A percentile compares a stretch with the other conserved stretches of the same genome.
Evolutionary conservation across 140 eudicot species (phyloP).

Genomic region (Anethum foeniculum): DNA sequence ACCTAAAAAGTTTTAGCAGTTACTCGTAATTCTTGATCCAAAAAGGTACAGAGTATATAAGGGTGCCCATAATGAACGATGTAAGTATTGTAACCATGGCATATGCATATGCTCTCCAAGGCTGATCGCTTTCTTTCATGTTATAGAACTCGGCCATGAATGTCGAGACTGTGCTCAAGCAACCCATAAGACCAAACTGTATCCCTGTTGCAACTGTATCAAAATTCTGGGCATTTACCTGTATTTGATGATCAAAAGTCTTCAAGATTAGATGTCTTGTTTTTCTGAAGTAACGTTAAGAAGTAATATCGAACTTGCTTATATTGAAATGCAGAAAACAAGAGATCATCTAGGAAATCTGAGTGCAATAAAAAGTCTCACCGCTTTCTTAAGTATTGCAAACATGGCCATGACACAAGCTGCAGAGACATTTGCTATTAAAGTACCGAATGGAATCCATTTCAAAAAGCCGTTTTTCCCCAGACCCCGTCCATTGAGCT

Average conservation of each 20-base stretch:
- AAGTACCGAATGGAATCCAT: slow-evolving; percentile 91
- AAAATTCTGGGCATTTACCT: slow-evolving; percentile 36
- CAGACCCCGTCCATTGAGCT: slow-evolving; percentile 64
- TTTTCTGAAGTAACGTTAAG: neutral
- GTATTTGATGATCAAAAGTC: neutral
- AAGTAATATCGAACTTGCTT: neutral
- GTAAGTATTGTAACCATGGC: slow-evolving; percentile 38
- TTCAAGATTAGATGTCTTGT: neutral
- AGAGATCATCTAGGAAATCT: neutral
- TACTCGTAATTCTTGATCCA: slow-evolving; percentile 44
- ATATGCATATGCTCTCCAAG: slow-evolving; percentile 74
- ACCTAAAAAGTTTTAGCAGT: neutral
- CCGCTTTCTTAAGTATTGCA: slow-evolving; percentile 66
- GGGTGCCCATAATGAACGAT: slow-evolving; percentile 57
- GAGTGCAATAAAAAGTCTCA: slow-evolving; percentile 14
- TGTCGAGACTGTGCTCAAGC: slow-evolving; percentile 87
- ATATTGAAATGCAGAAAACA: neutral
- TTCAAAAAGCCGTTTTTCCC: slow-evolving; percentile 38
- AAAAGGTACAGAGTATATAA: slow-evolving; percentile 69
- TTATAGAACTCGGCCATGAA: slow-evolving; percentile 70
- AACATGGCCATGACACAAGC: slow-evolving; percentile 76
- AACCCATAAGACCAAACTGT: slow-evolving; percentile 73
- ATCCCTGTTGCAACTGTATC: slow-evolving; percentile 51
- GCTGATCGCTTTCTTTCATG: slow-evolving; percentile 42
- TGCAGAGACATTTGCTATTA: slow-evolving; percentile 68